These are phyloP conservation scores for Pseudomonodictys pantanalensis DNA, from an alignment of 495 filamentous ascomycete genomes.

Conservation along the genomic window DNA sequence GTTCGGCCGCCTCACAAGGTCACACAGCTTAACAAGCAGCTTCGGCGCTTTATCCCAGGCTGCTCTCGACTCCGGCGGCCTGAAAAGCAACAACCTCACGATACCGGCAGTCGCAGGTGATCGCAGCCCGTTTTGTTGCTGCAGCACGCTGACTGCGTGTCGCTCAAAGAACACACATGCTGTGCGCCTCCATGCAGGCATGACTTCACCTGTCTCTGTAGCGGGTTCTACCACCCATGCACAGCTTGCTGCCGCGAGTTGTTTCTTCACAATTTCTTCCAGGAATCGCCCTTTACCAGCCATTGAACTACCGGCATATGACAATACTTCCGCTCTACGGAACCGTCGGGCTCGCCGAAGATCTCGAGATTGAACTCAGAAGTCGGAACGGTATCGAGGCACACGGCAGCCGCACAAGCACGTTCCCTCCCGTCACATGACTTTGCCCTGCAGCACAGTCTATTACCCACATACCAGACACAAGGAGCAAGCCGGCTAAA, in stretches of 20 bases:
- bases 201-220: too few relatives aligned
- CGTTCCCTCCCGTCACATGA: constrained; percentile 30
- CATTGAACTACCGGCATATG: not conserved
- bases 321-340: not conserved
- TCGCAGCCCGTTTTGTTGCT: not conserved
- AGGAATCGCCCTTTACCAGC: not conserved
- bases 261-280: too few relatives aligned
- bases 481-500: constrained; percentile 26
- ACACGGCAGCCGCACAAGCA: too few relatives aligned
- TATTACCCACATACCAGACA: constrained; percentile 28
- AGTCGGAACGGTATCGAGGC: too few relatives aligned
- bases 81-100: too few relatives aligned
- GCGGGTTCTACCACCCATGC: too few relatives aligned
- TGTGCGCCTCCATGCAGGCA: too few relatives aligned
- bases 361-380: too few relatives aligned
- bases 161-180: too few relatives aligned
- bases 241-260: too few relatives aligned
- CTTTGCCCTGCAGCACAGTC: constrained; percentile 5
- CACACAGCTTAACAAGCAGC: constrained; percentile 23
- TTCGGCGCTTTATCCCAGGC: constrained; percentile 20
- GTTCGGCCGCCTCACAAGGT: constrained; percentile 21
- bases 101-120: constrained; percentile 11
- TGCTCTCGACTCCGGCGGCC: constrained; percentile 9
- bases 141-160: not conserved
- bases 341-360: constrained; percentile 29